A percentile compares a stretch with the other conserved stretches of the same genome.
These are phyloP conservation scores for Bisporella sp. DNA, from an alignment of 2,329 filamentous ascomycete genomes.

Conservation along the genomic window DNA sequence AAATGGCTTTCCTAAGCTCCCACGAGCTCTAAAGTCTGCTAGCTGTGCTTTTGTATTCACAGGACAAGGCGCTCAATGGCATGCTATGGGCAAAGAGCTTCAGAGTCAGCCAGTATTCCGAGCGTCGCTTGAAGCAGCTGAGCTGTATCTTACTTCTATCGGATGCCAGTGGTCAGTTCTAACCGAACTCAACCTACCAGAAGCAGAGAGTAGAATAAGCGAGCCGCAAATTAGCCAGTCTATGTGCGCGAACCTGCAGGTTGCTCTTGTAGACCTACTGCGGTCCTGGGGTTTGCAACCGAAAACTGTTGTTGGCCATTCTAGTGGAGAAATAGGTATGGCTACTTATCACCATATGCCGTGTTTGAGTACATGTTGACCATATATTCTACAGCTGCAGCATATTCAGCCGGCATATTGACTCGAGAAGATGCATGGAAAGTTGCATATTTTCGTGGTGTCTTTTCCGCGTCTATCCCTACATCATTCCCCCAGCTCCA, in stretches of 20 bases:
- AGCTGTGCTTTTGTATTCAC: conserved; percentile 16
- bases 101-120: neutral
- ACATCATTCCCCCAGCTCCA: neutral
- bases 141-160: too few species aligned
- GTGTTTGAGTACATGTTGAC: too few species aligned
- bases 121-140: too few species aligned
- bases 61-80: conserved; percentile 23
- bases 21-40: too few species aligned
- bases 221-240: conserved; percentile 25
- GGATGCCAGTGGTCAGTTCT: too few species aligned
- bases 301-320: conserved; percentile 34
- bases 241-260: conserved; percentile 40
- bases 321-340: conserved; percentile 36
- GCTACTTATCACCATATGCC: too few species aligned
- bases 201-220: too few species aligned
- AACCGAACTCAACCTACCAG: too few species aligned
- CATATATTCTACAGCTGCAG: conserved; percentile 27
- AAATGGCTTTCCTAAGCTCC: too few species aligned
- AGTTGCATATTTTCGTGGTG: conserved; percentile 36
- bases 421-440: conserved; percentile 29
- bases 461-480: too few species aligned
- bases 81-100: conserved; percentile 17
- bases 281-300: conserved; percentile 34
- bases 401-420: conserved; percentile 34
- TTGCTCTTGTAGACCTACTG: conserved; percentile 38